Conservation (phyloP, 176 grass and related monocot genomes). For the Otatea glauca region DNA sequence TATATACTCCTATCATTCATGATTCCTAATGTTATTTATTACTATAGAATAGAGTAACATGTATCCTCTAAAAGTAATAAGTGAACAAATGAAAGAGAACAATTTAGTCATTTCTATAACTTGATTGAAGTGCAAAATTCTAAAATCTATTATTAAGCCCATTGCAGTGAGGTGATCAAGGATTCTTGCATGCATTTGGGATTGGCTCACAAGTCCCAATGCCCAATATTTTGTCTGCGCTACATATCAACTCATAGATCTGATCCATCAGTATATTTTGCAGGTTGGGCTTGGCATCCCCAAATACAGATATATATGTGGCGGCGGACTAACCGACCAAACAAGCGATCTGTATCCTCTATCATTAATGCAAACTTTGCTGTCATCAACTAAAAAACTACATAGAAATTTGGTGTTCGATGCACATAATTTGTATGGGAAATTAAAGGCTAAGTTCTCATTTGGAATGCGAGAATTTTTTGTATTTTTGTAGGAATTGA, state of each 20-base stretch:
- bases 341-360: not conserved
- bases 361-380: not conserved
- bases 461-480: not conserved
- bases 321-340: constrained; percentile 33
- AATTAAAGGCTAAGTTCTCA: not conserved
- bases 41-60: too few species aligned
- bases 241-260: constrained; percentile 14
- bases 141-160: not conserved
- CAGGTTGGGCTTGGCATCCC: constrained; percentile 20
- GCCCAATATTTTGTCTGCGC: constrained; percentile 30
- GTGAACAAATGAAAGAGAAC: too few species aligned
- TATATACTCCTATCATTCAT: too few species aligned
- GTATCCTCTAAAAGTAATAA: too few species aligned
- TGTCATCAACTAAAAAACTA: not conserved
- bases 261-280: constrained; percentile 35
- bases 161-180: constrained; percentile 35
- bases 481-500: not conserved
- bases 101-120: too few species aligned
- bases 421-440: not conserved
- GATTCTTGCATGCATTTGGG: constrained; percentile 39
- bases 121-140: too few species aligned
- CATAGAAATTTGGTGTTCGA: not conserved
- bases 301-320: not conserved
- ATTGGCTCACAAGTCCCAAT: constrained; percentile 48
- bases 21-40: too few species aligned